phyloP scores from a whole-genome alignment of 192 early-diverging fungal genomes.

The Umbelopsis sp. region DNA sequence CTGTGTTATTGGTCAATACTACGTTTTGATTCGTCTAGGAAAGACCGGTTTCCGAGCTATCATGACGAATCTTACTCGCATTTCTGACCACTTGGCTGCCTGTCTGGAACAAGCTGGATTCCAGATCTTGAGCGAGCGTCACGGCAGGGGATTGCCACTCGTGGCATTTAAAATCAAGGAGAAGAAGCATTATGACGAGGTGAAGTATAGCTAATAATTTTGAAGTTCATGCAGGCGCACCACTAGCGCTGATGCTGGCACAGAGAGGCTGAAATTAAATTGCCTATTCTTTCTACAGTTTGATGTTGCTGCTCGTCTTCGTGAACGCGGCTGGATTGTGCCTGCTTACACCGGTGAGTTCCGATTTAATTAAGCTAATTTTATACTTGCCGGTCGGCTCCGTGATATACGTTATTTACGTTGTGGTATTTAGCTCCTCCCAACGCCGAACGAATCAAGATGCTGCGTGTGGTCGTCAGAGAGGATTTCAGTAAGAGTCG shows the following conservation, averaged over 20 bases:
- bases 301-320: slow-evolving; percentile 57
- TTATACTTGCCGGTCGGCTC: too few species aligned
- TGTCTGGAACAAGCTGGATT: slow-evolving; percentile 61
- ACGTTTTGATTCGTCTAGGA: slow-evolving; percentile 75
- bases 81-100: slow-evolving; percentile 57
- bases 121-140: slow-evolving; percentile 50
- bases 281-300: slow-evolving; percentile 49
- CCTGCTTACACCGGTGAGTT: slow-evolving; percentile 57
- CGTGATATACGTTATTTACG: not conserved
- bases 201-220: not conserved
- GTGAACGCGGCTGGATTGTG: slow-evolving; percentile 75
- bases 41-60: slow-evolving; percentile 66
- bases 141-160: slow-evolving; percentile 55
- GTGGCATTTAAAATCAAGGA: slow-evolving; percentile 61
- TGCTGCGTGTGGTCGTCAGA: slow-evolving; percentile 70
- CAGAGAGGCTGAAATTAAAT: too few species aligned
- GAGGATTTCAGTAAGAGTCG: slow-evolving; percentile 44
- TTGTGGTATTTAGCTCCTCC: slow-evolving; percentile 37
- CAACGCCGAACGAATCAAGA: slow-evolving; percentile 42
- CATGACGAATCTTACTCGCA: slow-evolving; percentile 59
- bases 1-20: slow-evolving; percentile 82
- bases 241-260: too few species aligned
- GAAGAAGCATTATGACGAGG: slow-evolving; percentile 35
- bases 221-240: too few species aligned
- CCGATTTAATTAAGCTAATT: too few species aligned